Evolutionary conservation across 2,329 filamentous ascomycete genomes (phyloP).

Genomic region (Akanthomyces lecanii): DNA sequence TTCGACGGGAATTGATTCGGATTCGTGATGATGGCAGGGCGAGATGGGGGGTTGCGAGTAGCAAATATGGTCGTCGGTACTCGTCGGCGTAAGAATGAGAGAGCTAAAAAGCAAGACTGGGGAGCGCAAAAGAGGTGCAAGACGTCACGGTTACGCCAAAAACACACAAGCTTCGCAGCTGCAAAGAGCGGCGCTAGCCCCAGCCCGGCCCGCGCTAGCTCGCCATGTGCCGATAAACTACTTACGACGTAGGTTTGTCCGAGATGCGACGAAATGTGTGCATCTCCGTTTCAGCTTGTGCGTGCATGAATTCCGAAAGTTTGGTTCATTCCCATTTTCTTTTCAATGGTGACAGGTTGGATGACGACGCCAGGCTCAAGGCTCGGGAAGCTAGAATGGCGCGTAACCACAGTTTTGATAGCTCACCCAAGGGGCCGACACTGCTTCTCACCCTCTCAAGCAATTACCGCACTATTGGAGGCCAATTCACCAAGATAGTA

Average conservation of each 20-base stretch:
- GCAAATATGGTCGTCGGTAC: not conserved
- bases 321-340: not conserved
- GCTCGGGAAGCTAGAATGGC: no score
- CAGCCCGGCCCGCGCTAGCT: conserved; percentile 1
- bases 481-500: no score
- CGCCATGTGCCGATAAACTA: not conserved
- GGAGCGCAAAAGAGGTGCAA: not conserved
- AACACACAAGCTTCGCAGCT: not conserved
- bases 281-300: not conserved
- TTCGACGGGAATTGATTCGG: not conserved
- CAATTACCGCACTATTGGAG: no score
- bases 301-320: not conserved
- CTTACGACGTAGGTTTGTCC: not conserved
- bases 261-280: not conserved
- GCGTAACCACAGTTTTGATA: no score
- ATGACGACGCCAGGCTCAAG: not conserved
- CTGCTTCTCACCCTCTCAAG: no score
- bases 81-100: not conserved
- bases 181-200: conserved; percentile 3
- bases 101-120: not conserved
- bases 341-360: no score
- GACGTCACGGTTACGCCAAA: conserved; percentile 1
- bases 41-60: not conserved
- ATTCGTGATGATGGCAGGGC: not conserved
- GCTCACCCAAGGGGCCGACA: no score